Percentiles rank a stretch among this genome's conserved stretches.
phyloP scores from a whole-genome alignment of 176 grass and related monocot genomes.

The Eragrostis nindensis region DNA sequence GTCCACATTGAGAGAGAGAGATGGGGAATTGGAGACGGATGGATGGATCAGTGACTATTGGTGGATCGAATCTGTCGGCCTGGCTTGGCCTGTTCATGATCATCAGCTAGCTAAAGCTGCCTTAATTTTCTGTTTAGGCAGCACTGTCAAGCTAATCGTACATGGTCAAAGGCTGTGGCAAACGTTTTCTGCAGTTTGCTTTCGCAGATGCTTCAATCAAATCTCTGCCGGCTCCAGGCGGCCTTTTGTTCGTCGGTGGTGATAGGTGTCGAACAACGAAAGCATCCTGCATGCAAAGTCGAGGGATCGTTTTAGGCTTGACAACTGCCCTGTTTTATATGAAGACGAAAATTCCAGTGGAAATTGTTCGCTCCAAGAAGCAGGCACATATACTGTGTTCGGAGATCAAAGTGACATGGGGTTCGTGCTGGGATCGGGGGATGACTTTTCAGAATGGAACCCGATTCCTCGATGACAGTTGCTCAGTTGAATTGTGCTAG shows the following conservation, averaged over 20 bases:
- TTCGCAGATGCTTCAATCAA: conserved; percentile 38
- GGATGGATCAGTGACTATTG: neutral
- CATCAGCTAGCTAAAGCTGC: no score
- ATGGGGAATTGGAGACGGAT: no score
- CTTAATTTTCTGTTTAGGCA: neutral
- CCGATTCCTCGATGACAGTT: neutral
- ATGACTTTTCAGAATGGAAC: neutral
- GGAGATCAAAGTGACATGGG: no score
- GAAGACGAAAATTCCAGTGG: neutral
- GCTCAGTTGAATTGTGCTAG: neutral
- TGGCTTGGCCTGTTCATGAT: no score
- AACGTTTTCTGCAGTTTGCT: neutral
- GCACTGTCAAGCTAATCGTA: neutral
- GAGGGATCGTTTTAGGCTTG: no score
- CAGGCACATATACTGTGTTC: neutral
- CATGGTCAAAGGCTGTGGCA: conserved; percentile 25
- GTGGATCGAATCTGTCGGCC: no score
- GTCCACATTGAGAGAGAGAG: neutral
- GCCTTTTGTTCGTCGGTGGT: neutral
- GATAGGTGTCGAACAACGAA: no score
- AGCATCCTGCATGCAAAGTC: neutral
- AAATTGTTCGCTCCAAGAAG: neutral
- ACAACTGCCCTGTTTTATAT: neutral
- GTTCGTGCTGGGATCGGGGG: neutral
- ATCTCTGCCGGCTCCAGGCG: conserved; percentile 15